Evolutionary conservation across 2,329 filamentous ascomycete species (phyloP).

Genomic region (Fusarium equiseti): DNA sequence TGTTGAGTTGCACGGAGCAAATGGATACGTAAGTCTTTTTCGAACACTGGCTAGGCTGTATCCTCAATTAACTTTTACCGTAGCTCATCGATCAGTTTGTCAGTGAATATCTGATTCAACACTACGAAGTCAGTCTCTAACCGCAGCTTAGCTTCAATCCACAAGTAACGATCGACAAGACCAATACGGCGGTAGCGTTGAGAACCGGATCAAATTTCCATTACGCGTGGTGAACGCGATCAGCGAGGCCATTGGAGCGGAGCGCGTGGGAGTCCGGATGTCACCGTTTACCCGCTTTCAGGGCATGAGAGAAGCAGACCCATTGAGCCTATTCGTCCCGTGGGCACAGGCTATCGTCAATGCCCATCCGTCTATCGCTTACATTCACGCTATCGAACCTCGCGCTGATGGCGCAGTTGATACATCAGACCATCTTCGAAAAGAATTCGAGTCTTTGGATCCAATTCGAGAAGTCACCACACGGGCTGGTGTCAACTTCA

Average conservation of each 20-base stretch:
- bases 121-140: not conserved
- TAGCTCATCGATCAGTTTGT: conserved; percentile 68
- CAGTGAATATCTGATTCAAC: not conserved
- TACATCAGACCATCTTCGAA: conserved; percentile 42
- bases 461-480: conserved; percentile 51
- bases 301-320: conserved; percentile 72
- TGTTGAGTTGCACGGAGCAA: conserved; percentile 72
- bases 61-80: not conserved
- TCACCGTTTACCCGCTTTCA: conserved; percentile 72
- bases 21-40: conserved; percentile 64
- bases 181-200: conserved; percentile 63
- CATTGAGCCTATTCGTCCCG: conserved; percentile 57
- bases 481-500: conserved; percentile 39
- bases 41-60: accelerated
- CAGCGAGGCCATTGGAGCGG: conserved; percentile 60
- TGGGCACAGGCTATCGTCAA: conserved; percentile 69
- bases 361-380: conserved; percentile 68
- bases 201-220: conserved; percentile 65
- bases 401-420: conserved; percentile 60
- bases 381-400: conserved; percentile 71
- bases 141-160: conserved; percentile 49
- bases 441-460: conserved; percentile 50
- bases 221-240: conserved; percentile 61
- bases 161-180: conserved; percentile 64
- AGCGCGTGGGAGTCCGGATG: conserved; percentile 67